phyloP scores from a whole-genome alignment of 2,329 filamentous ascomycete genomes.

The Ophiostoma populinum region DNA sequence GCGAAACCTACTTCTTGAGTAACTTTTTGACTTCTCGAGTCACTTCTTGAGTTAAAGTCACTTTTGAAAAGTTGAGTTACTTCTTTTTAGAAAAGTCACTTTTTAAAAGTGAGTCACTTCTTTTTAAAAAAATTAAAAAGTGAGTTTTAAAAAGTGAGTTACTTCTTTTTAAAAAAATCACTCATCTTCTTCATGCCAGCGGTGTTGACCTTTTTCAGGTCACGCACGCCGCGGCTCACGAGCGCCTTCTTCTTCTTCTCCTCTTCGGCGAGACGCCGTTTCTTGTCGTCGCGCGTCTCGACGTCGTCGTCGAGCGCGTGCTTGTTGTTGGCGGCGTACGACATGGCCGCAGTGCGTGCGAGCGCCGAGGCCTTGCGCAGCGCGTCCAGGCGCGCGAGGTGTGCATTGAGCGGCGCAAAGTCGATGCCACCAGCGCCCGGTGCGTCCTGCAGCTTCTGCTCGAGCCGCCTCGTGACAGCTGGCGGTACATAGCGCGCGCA shows the following conservation, averaged over 20 bases:
- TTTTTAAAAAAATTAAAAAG: no score
- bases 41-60: no score
- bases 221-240: conserved; percentile 58
- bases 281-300: conserved; percentile 56
- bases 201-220: conserved; percentile 79
- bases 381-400: conserved; percentile 47
- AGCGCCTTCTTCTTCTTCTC: conserved; percentile 65
- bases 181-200: conserved; percentile 95
- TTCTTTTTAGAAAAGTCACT: no score
- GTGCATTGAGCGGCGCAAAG: conserved; percentile 54
- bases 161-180: conserved; percentile 70
- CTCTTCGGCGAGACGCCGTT: conserved; percentile 71
- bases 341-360: conserved; percentile 41
- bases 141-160: no score
- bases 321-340: conserved; percentile 51
- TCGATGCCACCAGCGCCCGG: conserved; percentile 24
- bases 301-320: conserved; percentile 25
- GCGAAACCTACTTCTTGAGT: no score
- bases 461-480: conserved; percentile 24
- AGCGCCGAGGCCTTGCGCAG: conserved; percentile 56
- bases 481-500: conserved; percentile 40
- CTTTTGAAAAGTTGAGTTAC: no score
- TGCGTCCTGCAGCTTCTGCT: conserved; percentile 18
- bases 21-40: no score
- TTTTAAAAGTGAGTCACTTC: no score